Percentiles rank a stretch among this genome's conserved stretches.
phyloP scores from a whole-genome alignment of 2,329 filamentous ascomycete genomes.

The Trichoderma sp. region DNA sequence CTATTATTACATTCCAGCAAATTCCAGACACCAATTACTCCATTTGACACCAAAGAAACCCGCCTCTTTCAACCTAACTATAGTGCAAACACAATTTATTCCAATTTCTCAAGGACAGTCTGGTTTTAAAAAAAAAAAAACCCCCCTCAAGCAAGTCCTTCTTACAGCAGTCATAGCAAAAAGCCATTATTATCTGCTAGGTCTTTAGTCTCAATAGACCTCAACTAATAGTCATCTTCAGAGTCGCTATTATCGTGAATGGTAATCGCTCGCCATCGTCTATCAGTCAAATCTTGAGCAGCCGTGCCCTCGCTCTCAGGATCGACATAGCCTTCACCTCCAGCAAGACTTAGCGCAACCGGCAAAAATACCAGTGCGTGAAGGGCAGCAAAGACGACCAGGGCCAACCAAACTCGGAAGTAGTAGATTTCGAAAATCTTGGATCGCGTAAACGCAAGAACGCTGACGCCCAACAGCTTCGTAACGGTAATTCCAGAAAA shows the following conservation, averaged over 20 bases:
- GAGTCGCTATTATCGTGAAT: constrained; percentile 74
- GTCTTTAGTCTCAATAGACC: background rate
- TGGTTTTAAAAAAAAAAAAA: background rate
- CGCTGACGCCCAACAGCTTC: constrained; percentile 86
- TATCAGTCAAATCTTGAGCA: constrained; percentile 80
- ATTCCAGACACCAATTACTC: background rate
- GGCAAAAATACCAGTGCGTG: constrained; percentile 92
- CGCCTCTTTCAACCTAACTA: background rate
- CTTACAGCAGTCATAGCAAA: background rate
- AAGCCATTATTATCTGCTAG: background rate
- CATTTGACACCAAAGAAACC: background rate
- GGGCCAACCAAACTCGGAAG: constrained; percentile 91
- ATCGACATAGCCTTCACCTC: constrained; percentile 84
- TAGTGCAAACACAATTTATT: background rate
- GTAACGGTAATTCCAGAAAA: constrained; percentile 96
- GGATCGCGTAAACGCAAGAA: constrained; percentile 89
- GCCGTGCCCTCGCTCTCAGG: constrained; percentile 83
- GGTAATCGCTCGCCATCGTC: constrained; percentile 73
- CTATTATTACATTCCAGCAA: background rate
- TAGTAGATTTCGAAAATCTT: constrained; percentile 99
- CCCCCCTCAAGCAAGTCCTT: background rate
- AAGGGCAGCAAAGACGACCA: constrained; percentile 83
- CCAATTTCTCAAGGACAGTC: background rate
- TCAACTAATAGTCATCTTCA: constrained; percentile 54
- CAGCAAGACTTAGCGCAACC: constrained; percentile 79